Percentiles rank a stretch among this genome's conserved stretches.
These are phyloP conservation scores for Brassica napus DNA, from an alignment of 345 rosid species.

Conservation along the genomic window Da-Ae NC_063446.1:12510001-12510500, in stretches of 20 bases:
- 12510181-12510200: too few relatives aligned
- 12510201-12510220: too few relatives aligned
- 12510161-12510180: too few relatives aligned
- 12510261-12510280: not conserved
- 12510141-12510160: too few relatives aligned
- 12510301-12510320: constrained; percentile 23
- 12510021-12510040: too few relatives aligned
- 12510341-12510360: constrained; percentile 13
- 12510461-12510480: constrained; percentile 20
- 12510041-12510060: too few relatives aligned
- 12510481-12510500: constrained; percentile 23
- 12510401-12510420: constrained; percentile 85
- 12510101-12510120: too few relatives aligned
- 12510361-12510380: constrained; percentile 19
- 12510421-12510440: constrained; percentile 71
- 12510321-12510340: constrained; percentile 22
- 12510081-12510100: too few relatives aligned
- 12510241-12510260: not conserved
- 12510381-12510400: constrained; percentile 44
- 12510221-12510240: not conserved
- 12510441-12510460: constrained; percentile 38
- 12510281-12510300: constrained; percentile 30
- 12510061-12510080: too few relatives aligned
- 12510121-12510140: too few relatives aligned
- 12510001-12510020: too few relatives aligned